Conservation (phyloP, 495 filamentous ascomycete genomes). For the Podospora comata region DNA sequence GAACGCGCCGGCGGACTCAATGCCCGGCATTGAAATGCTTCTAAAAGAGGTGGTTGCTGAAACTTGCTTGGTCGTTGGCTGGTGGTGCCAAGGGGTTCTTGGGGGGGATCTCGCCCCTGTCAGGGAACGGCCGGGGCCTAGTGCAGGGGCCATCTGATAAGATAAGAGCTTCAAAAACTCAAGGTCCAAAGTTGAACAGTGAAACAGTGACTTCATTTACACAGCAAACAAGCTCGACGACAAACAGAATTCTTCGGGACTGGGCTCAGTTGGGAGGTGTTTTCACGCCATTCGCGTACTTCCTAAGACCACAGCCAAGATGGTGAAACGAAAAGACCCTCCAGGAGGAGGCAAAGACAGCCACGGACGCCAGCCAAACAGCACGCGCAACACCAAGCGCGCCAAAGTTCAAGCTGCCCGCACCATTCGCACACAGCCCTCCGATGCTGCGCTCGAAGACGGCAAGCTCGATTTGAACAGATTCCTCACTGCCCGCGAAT, state of each 20-base stretch:
- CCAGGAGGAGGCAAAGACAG: constrained; percentile 11
- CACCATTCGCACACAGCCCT: constrained; percentile 66
- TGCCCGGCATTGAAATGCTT: not conserved
- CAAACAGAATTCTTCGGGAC: not conserved
- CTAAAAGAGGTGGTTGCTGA: not conserved
- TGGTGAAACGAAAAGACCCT: constrained; percentile 29
- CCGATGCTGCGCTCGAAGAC: constrained; percentile 67
- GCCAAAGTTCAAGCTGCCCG: constrained; percentile 66
- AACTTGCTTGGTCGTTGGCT: constrained; percentile 10
- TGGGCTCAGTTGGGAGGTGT: no score
- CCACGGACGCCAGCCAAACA: not conserved
- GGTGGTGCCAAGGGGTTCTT: not conserved
- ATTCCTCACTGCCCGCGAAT: constrained; percentile 80
- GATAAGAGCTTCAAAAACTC: constrained; percentile 30
- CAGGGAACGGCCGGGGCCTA: not conserved
- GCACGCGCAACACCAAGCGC: constrained; percentile 41
- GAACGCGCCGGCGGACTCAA: not conserved
- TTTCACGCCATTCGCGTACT: not conserved
- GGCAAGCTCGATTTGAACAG: constrained; percentile 75
- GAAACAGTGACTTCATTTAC: not conserved
- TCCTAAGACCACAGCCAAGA: not conserved
- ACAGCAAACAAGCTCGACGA: not conserved
- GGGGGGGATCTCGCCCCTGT: not conserved
- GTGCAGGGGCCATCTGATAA: constrained; percentile 19
- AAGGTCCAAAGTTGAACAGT: not conserved